Percentiles rank a stretch among this genome's conserved stretches.
phyloP scores from a whole-genome alignment of 148 eudicot genomes.

The Simmondsia chinensis region DNA sequence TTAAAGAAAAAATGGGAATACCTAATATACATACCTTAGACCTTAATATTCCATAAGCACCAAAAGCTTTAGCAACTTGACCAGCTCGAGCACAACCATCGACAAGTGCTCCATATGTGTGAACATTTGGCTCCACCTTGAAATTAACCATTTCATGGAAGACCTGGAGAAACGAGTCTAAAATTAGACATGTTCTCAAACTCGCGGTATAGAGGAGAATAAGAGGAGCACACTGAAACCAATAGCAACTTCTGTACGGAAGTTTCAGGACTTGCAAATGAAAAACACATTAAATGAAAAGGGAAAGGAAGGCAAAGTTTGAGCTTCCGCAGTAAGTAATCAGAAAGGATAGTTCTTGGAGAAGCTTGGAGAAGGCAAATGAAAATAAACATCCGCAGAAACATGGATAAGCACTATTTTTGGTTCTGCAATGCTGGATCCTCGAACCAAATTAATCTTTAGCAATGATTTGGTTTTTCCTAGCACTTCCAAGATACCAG shows the following conservation, averaged over 20 bases:
- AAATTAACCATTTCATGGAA: slow-evolving; percentile 91
- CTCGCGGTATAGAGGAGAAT: not conserved
- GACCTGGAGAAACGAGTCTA: slow-evolving; percentile 35
- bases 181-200: slow-evolving; percentile 1
- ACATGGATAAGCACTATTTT: no score
- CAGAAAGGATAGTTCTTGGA: no score
- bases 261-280: not conserved
- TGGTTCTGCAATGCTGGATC: no score
- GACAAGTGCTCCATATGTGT: slow-evolving; percentile 95
- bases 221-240: not conserved
- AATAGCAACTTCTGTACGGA: not conserved
- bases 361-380: no score
- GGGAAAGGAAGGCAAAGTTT: not conserved
- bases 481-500: no score
- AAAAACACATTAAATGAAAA: not conserved
- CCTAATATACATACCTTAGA: slow-evolving; percentile 92
- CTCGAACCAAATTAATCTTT: no score
- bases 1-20: no score
- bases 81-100: slow-evolving; percentile 98
- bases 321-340: no score
- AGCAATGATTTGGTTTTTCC: no score
- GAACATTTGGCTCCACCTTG: slow-evolving; percentile 80
- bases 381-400: no score
- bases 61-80: slow-evolving; percentile 96
- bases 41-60: slow-evolving; percentile 96